phyloP scores from a whole-genome alignment of 1,139 yeast genomes.

The Pichiaceae sp. region DNA sequence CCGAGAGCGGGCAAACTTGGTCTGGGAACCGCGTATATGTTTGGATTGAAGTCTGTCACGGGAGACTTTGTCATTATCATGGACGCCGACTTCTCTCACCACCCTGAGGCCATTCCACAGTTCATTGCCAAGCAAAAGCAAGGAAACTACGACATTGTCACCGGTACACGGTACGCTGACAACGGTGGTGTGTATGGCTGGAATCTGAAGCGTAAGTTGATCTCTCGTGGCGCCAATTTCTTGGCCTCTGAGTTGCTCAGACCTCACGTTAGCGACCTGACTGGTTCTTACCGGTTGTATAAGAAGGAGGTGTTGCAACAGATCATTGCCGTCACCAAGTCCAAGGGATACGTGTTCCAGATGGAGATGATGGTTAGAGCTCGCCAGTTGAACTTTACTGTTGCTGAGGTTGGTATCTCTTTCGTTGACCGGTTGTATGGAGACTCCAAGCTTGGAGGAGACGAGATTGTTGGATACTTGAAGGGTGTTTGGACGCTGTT shows the following conservation, averaged over 20 bases:
- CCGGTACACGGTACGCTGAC: constrained; percentile 81
- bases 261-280: constrained; percentile 68
- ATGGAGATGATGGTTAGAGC: constrained; percentile 91
- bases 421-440: constrained; percentile 79
- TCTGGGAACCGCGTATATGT: constrained; percentile 76
- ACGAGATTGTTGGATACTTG: constrained; percentile 70
- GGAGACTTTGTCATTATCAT: constrained; percentile 74
- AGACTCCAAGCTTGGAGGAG: constrained; percentile 75
- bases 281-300: constrained; percentile 74
- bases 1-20: constrained; percentile 78
- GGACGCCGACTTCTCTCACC: constrained; percentile 85
- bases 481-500: constrained; percentile 71
- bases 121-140: constrained; percentile 63
- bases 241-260: constrained; percentile 65
- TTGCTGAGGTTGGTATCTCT: constrained; percentile 75
- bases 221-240: constrained; percentile 76
- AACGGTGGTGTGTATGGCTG: constrained; percentile 82
- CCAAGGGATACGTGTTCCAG: constrained; percentile 81
- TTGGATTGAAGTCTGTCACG: constrained; percentile 63
- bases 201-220: constrained; percentile 76
- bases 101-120: constrained; percentile 73
- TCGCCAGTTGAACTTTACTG: constrained; percentile 57
- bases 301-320: constrained; percentile 61
- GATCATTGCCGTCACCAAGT: constrained; percentile 61
- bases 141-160: constrained; percentile 64